Conservation (phyloP, 1,139 yeast species). For the Waltiozyma sp. region DNA sequence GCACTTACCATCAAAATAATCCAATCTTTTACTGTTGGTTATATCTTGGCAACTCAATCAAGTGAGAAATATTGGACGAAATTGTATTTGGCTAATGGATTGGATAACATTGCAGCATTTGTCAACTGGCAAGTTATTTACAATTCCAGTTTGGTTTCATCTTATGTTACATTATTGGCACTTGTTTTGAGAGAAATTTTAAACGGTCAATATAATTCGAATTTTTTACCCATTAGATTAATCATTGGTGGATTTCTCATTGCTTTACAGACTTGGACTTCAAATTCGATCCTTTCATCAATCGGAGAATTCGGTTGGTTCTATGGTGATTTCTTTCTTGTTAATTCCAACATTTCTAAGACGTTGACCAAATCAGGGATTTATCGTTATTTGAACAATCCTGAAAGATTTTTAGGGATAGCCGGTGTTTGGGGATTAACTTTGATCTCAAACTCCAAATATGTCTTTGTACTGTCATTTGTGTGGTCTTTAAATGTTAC, state of each 20-base stretch:
- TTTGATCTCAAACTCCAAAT: conserved; percentile 47
- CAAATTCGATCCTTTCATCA: conserved; percentile 57
- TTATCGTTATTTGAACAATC: conserved; percentile 74
- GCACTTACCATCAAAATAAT: conserved; percentile 41
- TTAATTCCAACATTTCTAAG: conserved; percentile 23
- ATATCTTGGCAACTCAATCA: conserved; percentile 50
- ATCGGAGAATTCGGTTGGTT: conserved; percentile 87
- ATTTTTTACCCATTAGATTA: conserved; percentile 37
- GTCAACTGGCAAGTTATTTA: conserved; percentile 70
- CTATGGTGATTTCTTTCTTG: conserved; percentile 77
- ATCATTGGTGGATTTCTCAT: conserved; percentile 47
- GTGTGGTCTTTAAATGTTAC: conserved; percentile 65
- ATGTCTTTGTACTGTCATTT: conserved; percentile 45
- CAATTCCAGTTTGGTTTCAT: conserved; percentile 35
- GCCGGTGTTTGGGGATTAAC: conserved; percentile 80
- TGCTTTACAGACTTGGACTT: conserved; percentile 61
- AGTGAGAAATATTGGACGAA: conserved; percentile 54
- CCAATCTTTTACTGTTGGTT: conserved; percentile 44
- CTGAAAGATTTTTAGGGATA: conserved; percentile 73
- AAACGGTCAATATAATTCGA: conserved; percentile 18
- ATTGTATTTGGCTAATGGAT: conserved; percentile 55
- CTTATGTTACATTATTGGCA: conserved; percentile 28
- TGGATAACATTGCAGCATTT: conserved; percentile 58
- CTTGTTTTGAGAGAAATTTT: conserved; percentile 25
- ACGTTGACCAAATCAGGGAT: conserved; percentile 70